These are phyloP conservation scores for Guyanaporus albipodus DNA, from an alignment of 768 basidiomycete genomes.

Conservation along the genomic window DNA sequence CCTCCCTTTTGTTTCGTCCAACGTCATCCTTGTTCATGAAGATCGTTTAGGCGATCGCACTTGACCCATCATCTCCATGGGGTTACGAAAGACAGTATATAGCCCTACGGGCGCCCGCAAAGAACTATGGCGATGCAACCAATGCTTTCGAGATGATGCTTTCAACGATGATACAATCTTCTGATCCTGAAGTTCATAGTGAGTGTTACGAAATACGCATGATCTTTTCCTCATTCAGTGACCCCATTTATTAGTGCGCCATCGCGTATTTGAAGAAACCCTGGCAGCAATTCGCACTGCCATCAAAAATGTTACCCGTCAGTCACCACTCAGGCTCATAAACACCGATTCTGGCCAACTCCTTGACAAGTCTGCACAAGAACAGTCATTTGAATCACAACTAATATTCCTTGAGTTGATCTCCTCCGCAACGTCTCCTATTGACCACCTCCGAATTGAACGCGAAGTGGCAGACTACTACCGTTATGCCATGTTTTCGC, in stretches of 20 bases:
- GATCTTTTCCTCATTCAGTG: not conserved
- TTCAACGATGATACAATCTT: not conserved
- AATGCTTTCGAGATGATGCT: conserved; percentile 2
- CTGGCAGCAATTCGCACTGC: not conserved
- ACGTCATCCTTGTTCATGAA: too few relatives aligned
- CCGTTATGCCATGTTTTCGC: conserved; percentile 3
- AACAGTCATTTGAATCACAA: conserved; percentile 3
- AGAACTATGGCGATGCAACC: not conserved
- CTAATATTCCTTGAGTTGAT: conserved; percentile 1
- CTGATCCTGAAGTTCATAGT: not conserved
- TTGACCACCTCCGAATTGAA: not conserved
- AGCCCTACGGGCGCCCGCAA: not conserved
- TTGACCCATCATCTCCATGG: not conserved
- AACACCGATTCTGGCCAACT: conserved; percentile 5
- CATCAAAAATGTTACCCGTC: not conserved
- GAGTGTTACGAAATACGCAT: not conserved
- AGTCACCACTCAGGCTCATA: conserved; percentile 5
- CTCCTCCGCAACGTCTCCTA: conserved; percentile 2
- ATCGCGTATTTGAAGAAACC: not conserved
- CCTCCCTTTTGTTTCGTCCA: not conserved
- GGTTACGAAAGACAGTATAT: not conserved
- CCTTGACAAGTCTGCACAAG: not conserved
- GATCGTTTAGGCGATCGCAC: not conserved
- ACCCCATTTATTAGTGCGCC: not conserved
- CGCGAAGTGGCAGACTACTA: not conserved